Evolutionary conservation across 1,139 yeast species (phyloP), one percentile per base, ranked within the genome.

Genomic region (Hanseniaspora uvarum): DNA sequence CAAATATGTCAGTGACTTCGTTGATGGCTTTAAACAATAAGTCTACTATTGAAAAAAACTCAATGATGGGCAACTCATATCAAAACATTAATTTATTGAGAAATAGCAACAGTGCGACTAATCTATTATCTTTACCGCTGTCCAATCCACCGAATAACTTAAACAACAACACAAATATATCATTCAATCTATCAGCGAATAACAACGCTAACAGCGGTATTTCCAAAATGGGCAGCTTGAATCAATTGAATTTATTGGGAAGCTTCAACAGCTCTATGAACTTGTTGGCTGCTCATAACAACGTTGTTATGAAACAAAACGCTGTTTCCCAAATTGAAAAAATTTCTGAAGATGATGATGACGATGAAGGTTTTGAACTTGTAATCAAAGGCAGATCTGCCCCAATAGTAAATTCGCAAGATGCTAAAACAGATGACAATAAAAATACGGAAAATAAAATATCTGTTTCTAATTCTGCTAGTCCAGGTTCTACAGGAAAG

Each of bases 1-100:
- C 46, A 6, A 41, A 41, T 14, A 41, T 41, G 46, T 41, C 46
- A 26, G 36, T 30, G 18, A 30, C 46, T 8, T 43, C 46, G 16
- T 7, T 43, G 11, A 43, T 26, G 24, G 19, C 18, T 4, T 26
- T 43, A n/a, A 43, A 43, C 11, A 21, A 14, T 11, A 28, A 40
- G 14, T 21, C 23, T 4, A 19, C 11, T 3, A 28, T 8, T 30
- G 26, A 19, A 4, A 26, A 41, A 12, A 30, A 30, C 28, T 7
- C 19, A n/a, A 14, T 38, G 26, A 14, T 38, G 16, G 28, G 18
- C 11, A 23, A 23, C 16, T 21, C 43, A 14, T 38, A 38, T 14
- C 43, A 19, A 3, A 38, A 21, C 28, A 18, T 21, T 8, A 38
- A 38, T 7, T 11, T 38, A n/a, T 14, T 38, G 24, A 38, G 43